These are phyloP conservation scores for sunflower (Helianthus annuus) DNA, from an alignment of 129 eudicot species.

Conservation along the genomic window DNA sequence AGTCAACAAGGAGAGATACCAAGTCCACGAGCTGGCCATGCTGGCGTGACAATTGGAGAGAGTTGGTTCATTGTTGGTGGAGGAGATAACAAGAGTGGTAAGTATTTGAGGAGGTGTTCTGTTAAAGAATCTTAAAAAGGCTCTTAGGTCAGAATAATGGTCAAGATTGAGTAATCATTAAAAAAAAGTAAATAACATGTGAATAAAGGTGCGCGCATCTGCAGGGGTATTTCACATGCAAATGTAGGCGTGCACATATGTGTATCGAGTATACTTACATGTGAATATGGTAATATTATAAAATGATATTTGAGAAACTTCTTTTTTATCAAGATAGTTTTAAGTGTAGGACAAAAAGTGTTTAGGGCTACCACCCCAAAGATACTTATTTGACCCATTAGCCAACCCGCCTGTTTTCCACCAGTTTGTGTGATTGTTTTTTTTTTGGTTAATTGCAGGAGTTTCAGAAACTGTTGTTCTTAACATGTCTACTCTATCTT, in stretches of 20 bases:
- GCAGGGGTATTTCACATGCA: not conserved
- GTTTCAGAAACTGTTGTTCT: constrained; percentile 89
- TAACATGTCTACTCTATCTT: constrained; percentile 90
- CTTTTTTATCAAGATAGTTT: not conserved
- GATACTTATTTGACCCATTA: not conserved
- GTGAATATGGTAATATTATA: not conserved
- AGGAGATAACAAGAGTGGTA: constrained; percentile 92
- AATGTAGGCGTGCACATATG: not conserved
- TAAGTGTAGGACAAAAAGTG: not conserved
- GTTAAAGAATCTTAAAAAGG: not conserved
- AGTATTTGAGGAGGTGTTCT: constrained; percentile 13
- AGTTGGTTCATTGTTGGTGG: constrained; percentile 98
- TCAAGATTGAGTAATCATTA: not conserved
- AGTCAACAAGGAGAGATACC: constrained; percentile 96
- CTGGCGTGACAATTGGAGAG: constrained; percentile 88
- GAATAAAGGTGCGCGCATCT: not conserved
- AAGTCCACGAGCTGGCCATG: constrained; percentile 97
- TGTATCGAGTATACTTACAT: not conserved
- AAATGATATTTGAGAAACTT: not conserved
- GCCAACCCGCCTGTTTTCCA: not conserved
- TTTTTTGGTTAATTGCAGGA: constrained; percentile 47
- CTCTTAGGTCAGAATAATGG: not conserved
- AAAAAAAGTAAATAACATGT: not conserved
- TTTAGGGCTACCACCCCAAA: not conserved
- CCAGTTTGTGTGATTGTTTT: not conserved